Evolutionary conservation across 305 asterid species (phyloP), one percentile per base, ranked within the genome.

Genomic region (Ilex paraguariensis): DNA sequence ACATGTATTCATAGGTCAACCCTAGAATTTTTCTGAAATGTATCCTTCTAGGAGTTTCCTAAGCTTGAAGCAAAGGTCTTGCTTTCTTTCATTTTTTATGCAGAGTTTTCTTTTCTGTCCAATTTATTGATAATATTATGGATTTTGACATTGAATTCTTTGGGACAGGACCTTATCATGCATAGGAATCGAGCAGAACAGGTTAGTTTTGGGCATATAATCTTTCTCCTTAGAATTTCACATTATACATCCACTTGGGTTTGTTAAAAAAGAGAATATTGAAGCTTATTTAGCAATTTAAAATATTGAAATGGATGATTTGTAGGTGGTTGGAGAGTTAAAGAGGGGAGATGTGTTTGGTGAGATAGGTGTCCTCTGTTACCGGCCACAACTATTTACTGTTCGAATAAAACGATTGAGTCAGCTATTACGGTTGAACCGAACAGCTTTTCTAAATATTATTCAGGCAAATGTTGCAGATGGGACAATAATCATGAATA

Each of bases 281-380:
- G 42, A 36, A 4, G 42, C 6, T 36, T 36, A 8, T 36, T 36
- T 36, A 36, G 42, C 9, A 36, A 36, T 36, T 36, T 36, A 36
- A 36, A 36, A 8, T 36, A 8, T 36, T 36, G 42, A 36, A n/a
- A 50, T 30, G 63, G 50, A 46, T 32, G 63, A 62, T 54, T 21
- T 67, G 56, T 68, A 82, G 92, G 65, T 70, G 15, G 75, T 85
- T 60, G 80, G 85, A 44, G 88, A 83, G 63, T 63, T 79, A 71
- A 87, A 75, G 74, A 65, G 80, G 0, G 95, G 91, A 12, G 90
- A 71, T 13, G 79, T 83, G 62, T 85, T 85, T 69, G 97, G 95
- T 8, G 97, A 87, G 70, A 62, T 87, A 48, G 94, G 91, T 13
- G 91, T 83, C 56, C 91, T 90, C 55, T 87, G 97, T 84, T 90